Percentiles rank a stretch among this genome's conserved stretches.
Evolutionary conservation across 73 alveolate genomes (phyloP).

Genomic region (Paramecium octaurelia): DNA sequence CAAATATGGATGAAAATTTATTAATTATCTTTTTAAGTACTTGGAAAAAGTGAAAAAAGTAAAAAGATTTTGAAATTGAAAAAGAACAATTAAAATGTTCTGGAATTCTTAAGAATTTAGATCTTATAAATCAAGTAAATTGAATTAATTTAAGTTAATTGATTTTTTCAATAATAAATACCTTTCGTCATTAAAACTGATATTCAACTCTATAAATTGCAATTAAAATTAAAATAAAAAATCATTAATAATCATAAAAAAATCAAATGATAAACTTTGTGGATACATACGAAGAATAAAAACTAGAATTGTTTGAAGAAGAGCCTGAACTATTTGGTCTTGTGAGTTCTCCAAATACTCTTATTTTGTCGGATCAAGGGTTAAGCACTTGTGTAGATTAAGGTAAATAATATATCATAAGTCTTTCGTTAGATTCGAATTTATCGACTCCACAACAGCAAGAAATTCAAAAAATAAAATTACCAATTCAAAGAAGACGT

Average conservation of each 20-base stretch:
- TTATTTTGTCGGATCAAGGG: not conserved
- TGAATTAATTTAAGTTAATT: not conserved
- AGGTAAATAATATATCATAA: not conserved
- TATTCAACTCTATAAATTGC: not conserved
- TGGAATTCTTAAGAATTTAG: not conserved
- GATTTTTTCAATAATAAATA: not conserved
- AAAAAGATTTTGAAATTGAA: not conserved
- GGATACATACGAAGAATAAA: not conserved
- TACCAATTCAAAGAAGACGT: conserved; percentile 32
- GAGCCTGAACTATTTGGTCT: not conserved
- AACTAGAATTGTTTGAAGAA: not conserved
- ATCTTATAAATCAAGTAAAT: not conserved
- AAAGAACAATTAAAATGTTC: not conserved
- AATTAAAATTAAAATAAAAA: not conserved
- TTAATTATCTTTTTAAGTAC: not conserved
- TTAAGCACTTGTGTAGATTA: not conserved
- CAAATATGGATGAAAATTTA: not conserved
- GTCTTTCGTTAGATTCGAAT: not conserved
- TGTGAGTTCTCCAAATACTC: not conserved
- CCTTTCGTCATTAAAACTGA: not conserved
- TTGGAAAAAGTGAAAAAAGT: not conserved
- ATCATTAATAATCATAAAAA: not conserved
- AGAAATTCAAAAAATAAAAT: not conserved
- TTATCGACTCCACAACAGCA: not conserved
- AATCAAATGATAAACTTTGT: not conserved